Evolutionary conservation across 2,329 filamentous ascomycete species (phyloP), one percentile per base, ranked within the genome.

Genomic region (Penicillium sp.): DNA sequence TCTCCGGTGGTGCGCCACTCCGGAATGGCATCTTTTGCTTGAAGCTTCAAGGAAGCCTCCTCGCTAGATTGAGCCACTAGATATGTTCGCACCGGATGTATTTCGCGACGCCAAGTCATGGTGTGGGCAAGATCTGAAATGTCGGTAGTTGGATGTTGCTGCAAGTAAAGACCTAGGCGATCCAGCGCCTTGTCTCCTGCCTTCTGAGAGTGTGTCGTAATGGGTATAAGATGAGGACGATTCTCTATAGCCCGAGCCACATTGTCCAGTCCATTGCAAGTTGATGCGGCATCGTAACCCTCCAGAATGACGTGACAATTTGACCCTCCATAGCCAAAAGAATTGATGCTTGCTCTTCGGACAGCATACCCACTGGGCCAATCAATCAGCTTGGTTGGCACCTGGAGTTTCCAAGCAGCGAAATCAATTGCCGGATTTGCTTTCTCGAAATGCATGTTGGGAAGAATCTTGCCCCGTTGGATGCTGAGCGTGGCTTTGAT

Each of bases 381-480:
- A 41, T 34, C 15, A 7, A 22, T 32, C 1, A 49, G 32, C 30
- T 38, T 42, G 2, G 15, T 30, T 2, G 30, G 17, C 9, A 37
- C 27, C 3, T 16, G 4, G 10, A 37, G 5, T 1, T 17, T 15
- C 11, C 12, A 6, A n/a, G 4, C 23, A 20, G 18, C 37, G 2
- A 30, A 34, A 2, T 8, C 16, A 1, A 42, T 18, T 2, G 3
- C 10, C 6, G 30, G 23, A 13, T 30, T 37, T 3, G 34, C 26
- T 0, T 30, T 3, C 2, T 41, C 11, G 9, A 41, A 33, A 6
- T 17, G 30, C 13, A 30, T 4, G n/a, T 56, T 52, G 9, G 50
- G 51, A 5, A 43, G 44, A 30, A 56, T 48, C 3, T 32, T 48
- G 6, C 50, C 50, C 35, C 66, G 44, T 32, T 27, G 18, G 3